These are phyloP conservation scores for Wickerhamomyces pijperi DNA, from an alignment of 805 yeast species.

Conservation along the genomic window DNA sequence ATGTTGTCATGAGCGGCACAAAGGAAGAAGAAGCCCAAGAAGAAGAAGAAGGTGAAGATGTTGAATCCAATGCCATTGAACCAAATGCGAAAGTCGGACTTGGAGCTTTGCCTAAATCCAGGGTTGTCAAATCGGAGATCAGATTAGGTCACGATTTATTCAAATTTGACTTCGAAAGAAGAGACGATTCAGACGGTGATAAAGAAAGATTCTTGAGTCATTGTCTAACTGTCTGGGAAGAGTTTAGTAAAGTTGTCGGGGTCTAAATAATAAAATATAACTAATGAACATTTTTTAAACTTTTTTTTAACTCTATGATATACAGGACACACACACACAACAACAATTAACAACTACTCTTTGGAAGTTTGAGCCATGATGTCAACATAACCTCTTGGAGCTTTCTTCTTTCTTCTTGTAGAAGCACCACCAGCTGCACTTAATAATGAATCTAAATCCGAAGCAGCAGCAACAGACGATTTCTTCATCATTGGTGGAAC, in stretches of 20 bases:
- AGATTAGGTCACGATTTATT: slow-evolving; percentile 13
- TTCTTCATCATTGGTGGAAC: not conserved
- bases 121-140: slow-evolving; percentile 10
- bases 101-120: not conserved
- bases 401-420: slow-evolving; percentile 29
- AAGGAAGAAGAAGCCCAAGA: slow-evolving; percentile 7
- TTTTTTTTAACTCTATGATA: too few relatives aligned
- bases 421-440: slow-evolving; percentile 20
- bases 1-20: too few relatives aligned
- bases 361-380: slow-evolving; percentile 29
- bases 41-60: slow-evolving; percentile 15
- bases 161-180: slow-evolving; percentile 14
- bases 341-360: too few relatives aligned
- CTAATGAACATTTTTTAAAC: too few relatives aligned
- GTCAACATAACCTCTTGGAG: slow-evolving; percentile 56
- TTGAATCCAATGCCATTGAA: slow-evolving; percentile 25
- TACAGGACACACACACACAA: too few relatives aligned
- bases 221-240: slow-evolving; percentile 26
- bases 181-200: slow-evolving; percentile 6
- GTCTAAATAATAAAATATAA: too few relatives aligned
- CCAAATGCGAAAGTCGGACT: slow-evolving; percentile 20
- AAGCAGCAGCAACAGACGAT: slow-evolving; percentile 1
- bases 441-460: slow-evolving; percentile 36
- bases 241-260: slow-evolving; percentile 11
- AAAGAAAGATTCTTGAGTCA: slow-evolving; percentile 22